phyloP scores from a whole-genome alignment of 192 early-diverging fungal genomes.

The Backusella tarrabulga region DNA sequence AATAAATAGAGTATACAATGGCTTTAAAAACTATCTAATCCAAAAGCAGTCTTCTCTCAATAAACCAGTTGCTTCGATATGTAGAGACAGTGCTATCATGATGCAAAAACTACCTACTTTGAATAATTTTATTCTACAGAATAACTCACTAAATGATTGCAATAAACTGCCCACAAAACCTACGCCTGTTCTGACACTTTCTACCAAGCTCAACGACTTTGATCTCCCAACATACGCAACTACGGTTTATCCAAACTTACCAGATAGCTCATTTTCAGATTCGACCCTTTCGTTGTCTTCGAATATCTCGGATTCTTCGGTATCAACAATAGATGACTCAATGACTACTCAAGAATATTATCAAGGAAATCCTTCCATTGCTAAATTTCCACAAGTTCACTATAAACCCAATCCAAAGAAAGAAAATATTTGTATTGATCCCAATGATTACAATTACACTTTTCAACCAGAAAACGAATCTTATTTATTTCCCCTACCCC shows the following conservation, averaged over 20 bases:
- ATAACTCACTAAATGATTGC: neutral
- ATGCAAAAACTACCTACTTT: neutral
- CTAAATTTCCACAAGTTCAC: neutral
- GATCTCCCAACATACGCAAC: neutral
- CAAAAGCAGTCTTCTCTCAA: neutral
- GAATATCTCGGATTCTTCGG: neutral
- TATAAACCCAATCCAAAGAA: neutral
- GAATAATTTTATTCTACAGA: neutral
- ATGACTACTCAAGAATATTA: neutral
- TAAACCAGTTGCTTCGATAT: neutral
- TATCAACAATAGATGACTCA: neutral
- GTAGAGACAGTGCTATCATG: neutral
- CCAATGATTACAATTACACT: neutral
- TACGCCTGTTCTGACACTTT: neutral
- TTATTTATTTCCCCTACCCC: neutral
- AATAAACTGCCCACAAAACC: slow-evolving; percentile 9
- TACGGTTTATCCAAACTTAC: neutral
- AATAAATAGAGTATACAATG: neutral
- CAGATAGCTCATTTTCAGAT: neutral
- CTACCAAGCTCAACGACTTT: neutral
- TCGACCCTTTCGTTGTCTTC: neutral
- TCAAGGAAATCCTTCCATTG: neutral
- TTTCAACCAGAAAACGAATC: neutral
- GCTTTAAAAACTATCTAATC: neutral
- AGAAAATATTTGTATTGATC: neutral